Evolutionary conservation across 116 monocot species (phyloP).

Genomic region (Iris pallida): DNA sequence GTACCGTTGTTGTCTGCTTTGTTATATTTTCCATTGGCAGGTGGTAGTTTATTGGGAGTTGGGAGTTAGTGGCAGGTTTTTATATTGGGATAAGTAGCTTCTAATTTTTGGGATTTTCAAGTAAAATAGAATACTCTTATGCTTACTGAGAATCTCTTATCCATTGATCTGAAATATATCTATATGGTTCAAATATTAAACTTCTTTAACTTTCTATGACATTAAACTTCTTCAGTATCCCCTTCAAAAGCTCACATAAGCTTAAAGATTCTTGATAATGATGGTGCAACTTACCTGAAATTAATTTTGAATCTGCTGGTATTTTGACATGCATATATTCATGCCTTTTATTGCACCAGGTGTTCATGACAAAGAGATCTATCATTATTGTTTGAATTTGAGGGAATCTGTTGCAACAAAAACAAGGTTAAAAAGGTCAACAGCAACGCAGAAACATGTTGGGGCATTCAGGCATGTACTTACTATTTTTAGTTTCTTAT

Average conservation of each 20-base stretch:
- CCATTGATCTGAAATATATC: background rate
- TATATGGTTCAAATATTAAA: background rate
- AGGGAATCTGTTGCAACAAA: conserved; percentile 28
- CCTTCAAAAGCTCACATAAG: background rate
- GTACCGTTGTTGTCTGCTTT: too few relatives aligned
- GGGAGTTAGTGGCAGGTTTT: too few relatives aligned
- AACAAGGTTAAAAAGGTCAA: conserved; percentile 35
- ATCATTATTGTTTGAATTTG: conserved; percentile 43
- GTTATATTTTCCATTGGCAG: too few relatives aligned
- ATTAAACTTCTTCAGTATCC: background rate
- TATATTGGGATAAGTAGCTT: too few relatives aligned
- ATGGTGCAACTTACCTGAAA: background rate
- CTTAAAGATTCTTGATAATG: background rate
- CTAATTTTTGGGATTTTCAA: too few relatives aligned
- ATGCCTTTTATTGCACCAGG: conserved; percentile 24
- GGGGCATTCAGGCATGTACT: conserved; percentile 54
- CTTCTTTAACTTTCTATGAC: background rate
- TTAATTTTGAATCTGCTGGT: background rate
- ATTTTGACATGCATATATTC: background rate
- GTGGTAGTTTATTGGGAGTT: too few relatives aligned
- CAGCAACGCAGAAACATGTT: conserved; percentile 44
- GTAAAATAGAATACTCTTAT: too few relatives aligned
- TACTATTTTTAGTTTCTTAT: background rate
- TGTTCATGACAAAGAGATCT: conserved; percentile 53
- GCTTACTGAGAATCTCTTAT: too few relatives aligned